phyloP scores from a whole-genome alignment of 345 rosid species.

The Citrus unshiu region DNA sequence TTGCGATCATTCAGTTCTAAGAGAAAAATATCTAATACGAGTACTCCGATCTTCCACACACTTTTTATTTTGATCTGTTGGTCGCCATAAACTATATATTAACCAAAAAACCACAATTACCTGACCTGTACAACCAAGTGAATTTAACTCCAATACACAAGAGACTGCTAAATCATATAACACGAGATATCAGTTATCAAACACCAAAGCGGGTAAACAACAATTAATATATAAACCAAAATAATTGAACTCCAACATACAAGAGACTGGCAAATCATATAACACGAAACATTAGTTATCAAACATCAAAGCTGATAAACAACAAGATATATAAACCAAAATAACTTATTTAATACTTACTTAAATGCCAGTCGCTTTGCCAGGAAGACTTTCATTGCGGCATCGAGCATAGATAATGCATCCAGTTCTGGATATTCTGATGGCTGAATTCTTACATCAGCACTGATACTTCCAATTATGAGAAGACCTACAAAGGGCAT shows the following conservation, averaged over 20 bases:
- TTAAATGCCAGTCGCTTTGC: slow-evolving; percentile 83
- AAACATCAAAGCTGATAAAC: background rate
- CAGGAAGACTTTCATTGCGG: slow-evolving; percentile 88
- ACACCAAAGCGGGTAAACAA: background rate
- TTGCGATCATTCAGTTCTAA: too few relatives aligned
- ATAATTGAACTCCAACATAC: background rate
- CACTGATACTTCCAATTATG: slow-evolving; percentile 64
- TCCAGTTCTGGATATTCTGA: too few relatives aligned
- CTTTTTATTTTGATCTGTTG: too few relatives aligned
- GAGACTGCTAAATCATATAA: background rate
- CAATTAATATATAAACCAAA: background rate
- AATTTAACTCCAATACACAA: background rate
- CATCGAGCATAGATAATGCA: slow-evolving; percentile 64
- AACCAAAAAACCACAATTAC: too few relatives aligned
- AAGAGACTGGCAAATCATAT: background rate
- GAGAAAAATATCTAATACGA: too few relatives aligned
- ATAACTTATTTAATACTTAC: slow-evolving; percentile 36
- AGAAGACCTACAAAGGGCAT: slow-evolving; percentile 96
- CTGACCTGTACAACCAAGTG: background rate
- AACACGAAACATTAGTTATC: background rate
- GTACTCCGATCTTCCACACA: too few relatives aligned
- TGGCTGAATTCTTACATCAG: slow-evolving; percentile 24
- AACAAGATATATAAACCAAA: background rate
- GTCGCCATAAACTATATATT: too few relatives aligned
- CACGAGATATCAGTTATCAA: background rate